Evolutionary conservation across 345 rosid genomes (phyloP), one percentile per base, ranked within the genome.

Genomic region (Hibiscus syriacus): DNA sequence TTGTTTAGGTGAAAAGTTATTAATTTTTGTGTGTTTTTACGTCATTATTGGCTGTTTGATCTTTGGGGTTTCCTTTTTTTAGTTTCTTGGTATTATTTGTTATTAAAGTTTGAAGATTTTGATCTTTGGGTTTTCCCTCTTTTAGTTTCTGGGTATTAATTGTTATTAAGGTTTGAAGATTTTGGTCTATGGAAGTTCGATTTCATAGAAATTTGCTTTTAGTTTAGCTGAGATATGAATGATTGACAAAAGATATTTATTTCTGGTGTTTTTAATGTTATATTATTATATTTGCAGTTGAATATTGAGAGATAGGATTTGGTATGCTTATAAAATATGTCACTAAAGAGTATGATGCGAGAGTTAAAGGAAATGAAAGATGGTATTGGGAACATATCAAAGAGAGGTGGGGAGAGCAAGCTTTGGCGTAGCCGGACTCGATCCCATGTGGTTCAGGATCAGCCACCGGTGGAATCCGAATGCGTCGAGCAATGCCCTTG

Each of bases 391-490:
- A 84, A 79, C 69, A 84, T 86, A 55, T 93, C 98, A 0, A 77
- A 82, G 80, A 79, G 90, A 60, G 68, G 88, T 60, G 68, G 73
- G n/a, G 92, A 80, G 45, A 79, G 84, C 62, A 82, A 73, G 74
- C 74, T 66, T 59, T 82, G 89, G 81, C 76, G 87, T 46, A 82
- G 72, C 63, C 80, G 94, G 72, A 73, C 89, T 14, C 80, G 86
- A 64, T 76, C 87, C 10, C 90, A 87, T 80, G 86, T 93, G 74
- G 98, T 83, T 50, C 98, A 97, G 12, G 97, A 93, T 65, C 90
- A 86, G 59, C 72, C 79, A 27, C 81, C 74, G 13, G 39, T 9
- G 10, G 38, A 34, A 34, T 34, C 38, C 7, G 38, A 55, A 49
- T 11, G 19, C 26, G 45, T 73, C 45, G 81, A 80, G 5, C 94